phyloP scores from a whole-genome alignment of 257 asterid genomes.

The Solanum phureja region DNA sequence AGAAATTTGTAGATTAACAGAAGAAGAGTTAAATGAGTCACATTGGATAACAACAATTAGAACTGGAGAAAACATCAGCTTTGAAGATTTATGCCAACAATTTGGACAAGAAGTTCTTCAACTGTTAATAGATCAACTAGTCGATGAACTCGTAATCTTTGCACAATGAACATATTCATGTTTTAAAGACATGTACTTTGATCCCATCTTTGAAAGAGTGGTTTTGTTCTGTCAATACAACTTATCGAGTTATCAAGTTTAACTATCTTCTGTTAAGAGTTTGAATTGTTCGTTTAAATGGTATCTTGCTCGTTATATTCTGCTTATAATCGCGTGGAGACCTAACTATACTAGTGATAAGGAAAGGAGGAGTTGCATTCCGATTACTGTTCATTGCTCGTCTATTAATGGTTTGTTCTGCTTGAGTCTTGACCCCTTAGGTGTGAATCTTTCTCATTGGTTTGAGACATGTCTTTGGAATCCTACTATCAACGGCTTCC shows the following conservation, averaged over 20 bases:
- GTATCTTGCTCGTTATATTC: not conserved
- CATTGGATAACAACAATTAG: constrained; percentile 9
- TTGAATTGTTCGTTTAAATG: too few relatives aligned
- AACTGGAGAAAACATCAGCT: constrained; percentile 1
- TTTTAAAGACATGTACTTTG: too few relatives aligned
- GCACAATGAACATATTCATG: not conserved
- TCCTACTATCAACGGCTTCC: not conserved
- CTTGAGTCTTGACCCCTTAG: not conserved
- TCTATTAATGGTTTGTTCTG: not conserved
- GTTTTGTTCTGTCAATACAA: too few relatives aligned
- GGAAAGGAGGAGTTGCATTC: too few relatives aligned
- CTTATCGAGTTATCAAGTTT: too few relatives aligned
- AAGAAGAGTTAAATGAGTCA: constrained; percentile 19
- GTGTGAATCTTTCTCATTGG: too few relatives aligned
- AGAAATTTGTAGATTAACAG: constrained; percentile 23
- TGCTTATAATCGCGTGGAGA: not conserved
- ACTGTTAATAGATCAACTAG: constrained; percentile 21
- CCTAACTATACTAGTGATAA: not conserved
- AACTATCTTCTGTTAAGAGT: too few relatives aligned
- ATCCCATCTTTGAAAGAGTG: too few relatives aligned
- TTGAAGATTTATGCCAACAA: constrained; percentile 21
- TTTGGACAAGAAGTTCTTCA: constrained; percentile 38
- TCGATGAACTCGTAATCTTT: constrained; percentile 21
- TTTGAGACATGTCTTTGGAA: not conserved
- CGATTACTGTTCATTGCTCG: too few relatives aligned